Base-by-base conservation (phyloP, 2,329 filamentous ascomycete species). In the Microthyrium microscopicum region DNA sequence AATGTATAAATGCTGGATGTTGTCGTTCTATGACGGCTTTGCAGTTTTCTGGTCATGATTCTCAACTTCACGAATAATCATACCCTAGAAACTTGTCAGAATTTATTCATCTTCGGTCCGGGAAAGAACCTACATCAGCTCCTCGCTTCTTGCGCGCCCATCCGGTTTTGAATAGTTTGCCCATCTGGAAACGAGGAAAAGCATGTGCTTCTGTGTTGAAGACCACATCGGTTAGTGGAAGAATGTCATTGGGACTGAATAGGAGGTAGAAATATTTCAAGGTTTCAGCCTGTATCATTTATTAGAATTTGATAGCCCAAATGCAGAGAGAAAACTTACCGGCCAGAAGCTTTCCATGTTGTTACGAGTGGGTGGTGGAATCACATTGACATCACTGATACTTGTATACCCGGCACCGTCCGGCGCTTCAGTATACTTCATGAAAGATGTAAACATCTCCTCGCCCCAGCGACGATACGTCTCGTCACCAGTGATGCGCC, bases 271-370 rank as follows among this genome's bases (percentile, higher is more conserved):
- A 79, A 53, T 98, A 98, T 58, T 98, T 98, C 28, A 98, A 64
- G 16, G 89, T 98, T 60, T 98, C 89, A 29, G 89, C 85, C 78
- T 83, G 20, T n/a, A 9, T 25, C 28, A 18, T 26, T 24, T 26
- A 22, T 35, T 25, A 43, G 27, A 25, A 11, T 17, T n/a, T n/a
- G 36, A 28, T 40, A 21, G 29, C 16, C 2, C 19, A 16, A 30
- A 24, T 4, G 16, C 19, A 30, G 25, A 18, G n/a, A 26, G 4
- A 12, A 24, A 24, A 58, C 77, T 60, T 58, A 82, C 78, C 63
- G 98, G 70, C 89, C 89, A 98, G 59, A 95, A 95, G 51, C 83
- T 91, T 60, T 98, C 89, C 87, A 98, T 94, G 46, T 95, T 95
- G 55, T 98, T 87, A 39, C 73, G 66, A 29, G 63, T 60, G 11